Evolutionary conservation across 306 rosid genomes (phyloP).

Genomic region (Fragaria ananassa): DNA sequence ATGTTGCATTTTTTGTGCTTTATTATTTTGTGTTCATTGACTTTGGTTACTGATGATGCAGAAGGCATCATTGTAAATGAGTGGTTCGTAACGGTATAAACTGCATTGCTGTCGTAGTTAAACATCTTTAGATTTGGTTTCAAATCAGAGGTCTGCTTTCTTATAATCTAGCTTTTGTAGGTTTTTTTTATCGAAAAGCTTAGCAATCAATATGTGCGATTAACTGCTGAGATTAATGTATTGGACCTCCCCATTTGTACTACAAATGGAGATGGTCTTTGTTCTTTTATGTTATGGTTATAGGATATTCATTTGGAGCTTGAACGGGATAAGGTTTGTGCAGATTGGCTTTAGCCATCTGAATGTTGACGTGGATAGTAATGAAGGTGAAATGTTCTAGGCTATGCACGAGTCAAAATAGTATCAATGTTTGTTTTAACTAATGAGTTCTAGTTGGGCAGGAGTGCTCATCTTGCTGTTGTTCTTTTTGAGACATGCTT

Average conservation of each 20-base stretch:
- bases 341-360: neutral
- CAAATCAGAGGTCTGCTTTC: neutral
- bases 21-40: neutral
- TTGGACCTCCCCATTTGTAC: neutral
- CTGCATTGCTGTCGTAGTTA: neutral
- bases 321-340: conserved; percentile 4
- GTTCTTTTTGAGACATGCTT: conserved; percentile 4
- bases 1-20: neutral
- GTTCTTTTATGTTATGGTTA: neutral
- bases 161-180: neutral
- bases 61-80: conserved; percentile 12
- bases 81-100: conserved; percentile 10
- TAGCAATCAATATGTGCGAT: neutral
- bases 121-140: conserved; percentile 1
- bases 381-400: neutral
- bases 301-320: conserved; percentile 1
- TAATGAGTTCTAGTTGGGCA: neutral
- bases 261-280: neutral
- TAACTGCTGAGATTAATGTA: conserved; percentile 2
- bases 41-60: conserved; percentile 11
- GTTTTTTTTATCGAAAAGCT: neutral
- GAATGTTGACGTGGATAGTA: neutral
- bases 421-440: neutral
- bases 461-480: neutral
- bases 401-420: neutral